A percentile compares a stretch with the other conserved stretches of the same genome.
These are phyloP conservation scores for Sonneratia alba DNA, from an alignment of 345 rosid genomes.

Conservation along the genomic window DNA sequence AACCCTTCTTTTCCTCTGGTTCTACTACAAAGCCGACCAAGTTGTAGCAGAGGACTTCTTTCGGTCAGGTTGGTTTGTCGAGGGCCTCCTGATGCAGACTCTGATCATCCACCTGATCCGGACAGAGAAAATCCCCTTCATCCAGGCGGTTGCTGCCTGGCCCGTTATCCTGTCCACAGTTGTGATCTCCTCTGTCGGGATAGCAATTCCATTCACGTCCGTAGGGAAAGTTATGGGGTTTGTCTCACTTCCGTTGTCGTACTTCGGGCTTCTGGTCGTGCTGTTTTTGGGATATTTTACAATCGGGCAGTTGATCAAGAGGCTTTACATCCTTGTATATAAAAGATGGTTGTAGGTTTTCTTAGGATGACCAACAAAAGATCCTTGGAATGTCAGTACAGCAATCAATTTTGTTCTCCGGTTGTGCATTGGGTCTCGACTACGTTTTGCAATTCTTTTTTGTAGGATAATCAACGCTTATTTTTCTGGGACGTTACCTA, in stretches of 20 bases:
- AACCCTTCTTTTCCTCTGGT: conserved; percentile 33
- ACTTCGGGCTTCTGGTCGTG: conserved; percentile 43
- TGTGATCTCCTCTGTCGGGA: conserved; percentile 41
- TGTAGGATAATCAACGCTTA: background rate
- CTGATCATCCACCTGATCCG: conserved; percentile 55
- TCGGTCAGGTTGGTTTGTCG: conserved; percentile 51
- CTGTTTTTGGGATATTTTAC: conserved; percentile 50
- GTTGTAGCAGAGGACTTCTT: conserved; percentile 11
- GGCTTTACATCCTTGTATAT: conserved; percentile 39
- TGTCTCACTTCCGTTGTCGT: conserved; percentile 32
- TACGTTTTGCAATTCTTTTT: background rate
- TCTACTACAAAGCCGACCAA: conserved; percentile 17
- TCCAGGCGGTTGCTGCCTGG: conserved; percentile 56
- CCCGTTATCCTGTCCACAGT: conserved; percentile 45
- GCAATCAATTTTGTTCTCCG: background rate
- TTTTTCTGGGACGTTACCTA: background rate
- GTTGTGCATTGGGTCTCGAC: background rate
- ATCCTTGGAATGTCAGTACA: background rate
- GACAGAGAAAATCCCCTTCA: conserved; percentile 53
- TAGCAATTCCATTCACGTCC: conserved; percentile 32
- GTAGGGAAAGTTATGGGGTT: conserved; percentile 41
- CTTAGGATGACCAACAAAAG: background rate
- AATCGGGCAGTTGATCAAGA: conserved; percentile 55
- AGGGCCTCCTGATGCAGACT: conserved; percentile 64
- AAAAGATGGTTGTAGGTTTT: conserved; percentile 39